phyloP scores from a whole-genome alignment of 1,284 basidiomycete genomes.

The Prillingera fragicola region DNA sequence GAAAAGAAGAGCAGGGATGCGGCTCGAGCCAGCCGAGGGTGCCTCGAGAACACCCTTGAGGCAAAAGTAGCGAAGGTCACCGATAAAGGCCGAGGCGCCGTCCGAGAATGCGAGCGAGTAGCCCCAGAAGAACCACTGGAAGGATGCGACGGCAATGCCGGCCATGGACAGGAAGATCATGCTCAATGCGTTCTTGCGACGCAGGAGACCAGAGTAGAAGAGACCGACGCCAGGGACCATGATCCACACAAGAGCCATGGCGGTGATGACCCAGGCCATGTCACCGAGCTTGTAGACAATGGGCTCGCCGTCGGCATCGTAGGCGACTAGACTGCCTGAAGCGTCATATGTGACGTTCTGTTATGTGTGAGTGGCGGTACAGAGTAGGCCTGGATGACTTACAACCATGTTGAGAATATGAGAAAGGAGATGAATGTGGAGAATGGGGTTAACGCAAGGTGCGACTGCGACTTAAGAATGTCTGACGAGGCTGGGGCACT shows the following conservation, averaged over 20 bases:
- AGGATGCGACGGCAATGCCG: constrained; percentile 64
- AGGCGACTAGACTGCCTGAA: constrained; percentile 44
- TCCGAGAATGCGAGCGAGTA: constrained; percentile 52
- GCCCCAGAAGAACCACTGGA: constrained; percentile 51
- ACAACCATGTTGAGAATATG: no score
- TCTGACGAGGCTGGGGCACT: no score
- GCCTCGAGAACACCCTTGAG: constrained; percentile 72
- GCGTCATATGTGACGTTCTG: constrained; percentile 42
- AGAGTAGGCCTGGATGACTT: no score
- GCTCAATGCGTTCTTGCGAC: constrained; percentile 85
- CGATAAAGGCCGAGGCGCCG: constrained; percentile 49
- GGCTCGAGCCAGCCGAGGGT: constrained; percentile 62
- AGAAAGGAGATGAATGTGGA: no score
- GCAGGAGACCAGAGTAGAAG: constrained; percentile 77
- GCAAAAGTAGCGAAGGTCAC: constrained; percentile 65
- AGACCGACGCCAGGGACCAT: constrained; percentile 77
- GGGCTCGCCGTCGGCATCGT: constrained; percentile 42
- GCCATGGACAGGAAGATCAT: constrained; percentile 85
- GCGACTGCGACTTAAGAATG: no score
- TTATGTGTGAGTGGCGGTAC: not conserved
- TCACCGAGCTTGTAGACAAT: constrained; percentile 53
- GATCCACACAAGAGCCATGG: constrained; percentile 68
- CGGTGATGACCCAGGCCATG: constrained; percentile 56
- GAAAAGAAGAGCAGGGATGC: constrained; percentile 78
- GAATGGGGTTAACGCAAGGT: no score